Conservation (phyloP, 306 rosid genomes). For the Spatholobus suberectus region DNA sequence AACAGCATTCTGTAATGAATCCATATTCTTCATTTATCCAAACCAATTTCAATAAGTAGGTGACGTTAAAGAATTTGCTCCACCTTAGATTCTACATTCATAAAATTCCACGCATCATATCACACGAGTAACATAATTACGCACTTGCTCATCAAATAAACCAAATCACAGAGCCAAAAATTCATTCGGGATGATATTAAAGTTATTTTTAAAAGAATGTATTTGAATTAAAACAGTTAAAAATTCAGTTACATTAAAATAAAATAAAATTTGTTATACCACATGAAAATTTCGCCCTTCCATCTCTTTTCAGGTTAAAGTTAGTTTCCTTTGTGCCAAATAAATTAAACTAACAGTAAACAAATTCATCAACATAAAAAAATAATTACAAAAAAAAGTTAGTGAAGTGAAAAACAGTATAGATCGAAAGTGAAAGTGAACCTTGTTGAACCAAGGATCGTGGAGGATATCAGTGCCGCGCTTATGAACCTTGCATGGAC, state of each 20-base stretch:
- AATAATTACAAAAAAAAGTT: neutral
- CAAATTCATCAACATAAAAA: neutral
- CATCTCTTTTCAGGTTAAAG: neutral
- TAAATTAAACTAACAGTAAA: neutral
- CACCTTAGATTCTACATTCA: neutral
- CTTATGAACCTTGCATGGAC: slow-evolving; percentile 84
- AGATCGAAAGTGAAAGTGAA: slow-evolving; percentile 33
- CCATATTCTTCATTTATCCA: neutral
- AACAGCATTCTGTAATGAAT: neutral
- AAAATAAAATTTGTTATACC: neutral
- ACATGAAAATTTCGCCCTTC: neutral
- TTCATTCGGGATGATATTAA: neutral
- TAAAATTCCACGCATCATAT: slow-evolving; percentile 23
- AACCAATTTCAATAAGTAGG: neutral
- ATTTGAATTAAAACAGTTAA: too few species aligned
- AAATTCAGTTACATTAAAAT: neutral
- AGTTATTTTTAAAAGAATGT: neutral
- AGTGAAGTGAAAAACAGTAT: neutral
- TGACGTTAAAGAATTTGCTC: neutral
- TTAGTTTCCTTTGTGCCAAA: neutral
- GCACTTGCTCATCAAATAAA: neutral
- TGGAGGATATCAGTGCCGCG: slow-evolving; percentile 96
- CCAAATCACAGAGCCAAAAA: slow-evolving; percentile 1
- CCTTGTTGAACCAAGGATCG: slow-evolving; percentile 98
- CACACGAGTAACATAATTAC: neutral